A percentile compares a stretch with the other conserved stretches of the same genome.
Conservation (phyloP, 495 filamentous ascomycete species). For the Aspergillus mulundensis region DNA sequence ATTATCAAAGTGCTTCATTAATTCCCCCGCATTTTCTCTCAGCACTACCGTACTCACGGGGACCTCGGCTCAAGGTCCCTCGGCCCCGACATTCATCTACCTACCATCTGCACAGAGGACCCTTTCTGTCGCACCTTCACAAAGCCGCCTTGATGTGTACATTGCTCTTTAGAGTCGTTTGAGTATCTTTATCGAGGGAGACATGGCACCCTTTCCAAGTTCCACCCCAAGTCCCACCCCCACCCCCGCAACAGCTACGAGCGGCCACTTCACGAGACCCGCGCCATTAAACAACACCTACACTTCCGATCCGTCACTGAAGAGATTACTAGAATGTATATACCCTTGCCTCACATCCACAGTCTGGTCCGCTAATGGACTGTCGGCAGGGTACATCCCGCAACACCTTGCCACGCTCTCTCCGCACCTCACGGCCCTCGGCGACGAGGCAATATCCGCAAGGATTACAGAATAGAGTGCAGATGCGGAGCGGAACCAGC, state of each 20-base stretch:
- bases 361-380: background rate
- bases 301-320: conserved; percentile 29
- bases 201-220: too few relatives aligned
- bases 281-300: conserved; percentile 29
- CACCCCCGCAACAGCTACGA: conserved; percentile 29
- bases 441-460: conserved; percentile 32
- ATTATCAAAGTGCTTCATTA: too few relatives aligned
- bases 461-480: conserved; percentile 32
- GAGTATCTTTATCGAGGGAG: too few relatives aligned
- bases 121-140: too few relatives aligned
- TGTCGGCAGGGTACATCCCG: conserved; percentile 30
- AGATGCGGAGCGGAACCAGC: conserved; percentile 34
- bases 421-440: conserved; percentile 14
- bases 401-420: conserved; percentile 18
- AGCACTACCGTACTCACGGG: too few relatives aligned
- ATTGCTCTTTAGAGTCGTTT: too few relatives aligned
- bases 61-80: too few relatives aligned
- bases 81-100: too few relatives aligned
- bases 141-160: too few relatives aligned
- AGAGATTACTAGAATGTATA: conserved; percentile 25
- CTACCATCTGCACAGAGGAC: too few relatives aligned
- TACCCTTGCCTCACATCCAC: background rate
- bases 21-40: too few relatives aligned
- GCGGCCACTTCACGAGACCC: conserved; percentile 30
- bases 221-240: too few relatives aligned